Percentiles rank a stretch among this genome's conserved stretches.
Evolutionary conservation across 2,329 filamentous ascomycete genomes (phyloP).

Genomic region (Ophiobolus disseminans): DNA sequence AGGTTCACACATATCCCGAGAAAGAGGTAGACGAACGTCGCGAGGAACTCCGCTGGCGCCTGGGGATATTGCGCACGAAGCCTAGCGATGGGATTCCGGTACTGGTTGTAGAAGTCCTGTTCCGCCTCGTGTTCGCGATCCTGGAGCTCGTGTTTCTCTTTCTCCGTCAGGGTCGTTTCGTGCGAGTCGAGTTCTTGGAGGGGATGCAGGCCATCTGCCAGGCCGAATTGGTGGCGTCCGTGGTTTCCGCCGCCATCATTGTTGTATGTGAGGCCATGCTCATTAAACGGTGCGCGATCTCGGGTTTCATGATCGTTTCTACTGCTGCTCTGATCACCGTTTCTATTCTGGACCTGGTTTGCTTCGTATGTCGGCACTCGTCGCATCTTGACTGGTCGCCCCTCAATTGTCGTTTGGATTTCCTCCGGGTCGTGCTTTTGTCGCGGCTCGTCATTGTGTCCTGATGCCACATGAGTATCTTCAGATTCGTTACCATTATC

Average conservation of each 20-base stretch:
- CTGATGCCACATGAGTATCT: constrained; percentile 17
- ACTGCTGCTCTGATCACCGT: constrained; percentile 4
- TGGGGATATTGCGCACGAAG: constrained; percentile 61
- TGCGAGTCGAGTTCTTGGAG: constrained; percentile 33
- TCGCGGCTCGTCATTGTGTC: background rate
- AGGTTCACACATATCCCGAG: constrained; percentile 61
- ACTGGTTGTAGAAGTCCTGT: constrained; percentile 56
- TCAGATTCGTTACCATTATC: constrained; percentile 19
- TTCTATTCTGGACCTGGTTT: constrained; percentile 10
- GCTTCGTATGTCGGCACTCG: constrained; percentile 17
- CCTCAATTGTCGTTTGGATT: constrained; percentile 18
- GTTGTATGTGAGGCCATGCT: constrained; percentile 28
- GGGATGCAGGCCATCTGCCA: constrained; percentile 55
- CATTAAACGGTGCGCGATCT: constrained; percentile 29
- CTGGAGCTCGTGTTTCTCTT: constrained; percentile 47
- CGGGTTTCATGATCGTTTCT: constrained; percentile 14
- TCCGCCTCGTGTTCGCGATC: constrained; percentile 55
- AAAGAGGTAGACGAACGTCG: constrained; percentile 41
- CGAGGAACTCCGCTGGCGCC: constrained; percentile 61
- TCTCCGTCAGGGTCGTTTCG: constrained; percentile 37
- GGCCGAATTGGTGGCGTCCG: constrained; percentile 45
- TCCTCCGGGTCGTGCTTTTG: constrained; percentile 4
- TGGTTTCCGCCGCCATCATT: constrained; percentile 13
- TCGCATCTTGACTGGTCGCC: constrained; percentile 23
- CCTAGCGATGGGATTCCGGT: constrained; percentile 60